phyloP scores from a whole-genome alignment of 208 protist species.

The Trypanosoma cruzi region DNA sequence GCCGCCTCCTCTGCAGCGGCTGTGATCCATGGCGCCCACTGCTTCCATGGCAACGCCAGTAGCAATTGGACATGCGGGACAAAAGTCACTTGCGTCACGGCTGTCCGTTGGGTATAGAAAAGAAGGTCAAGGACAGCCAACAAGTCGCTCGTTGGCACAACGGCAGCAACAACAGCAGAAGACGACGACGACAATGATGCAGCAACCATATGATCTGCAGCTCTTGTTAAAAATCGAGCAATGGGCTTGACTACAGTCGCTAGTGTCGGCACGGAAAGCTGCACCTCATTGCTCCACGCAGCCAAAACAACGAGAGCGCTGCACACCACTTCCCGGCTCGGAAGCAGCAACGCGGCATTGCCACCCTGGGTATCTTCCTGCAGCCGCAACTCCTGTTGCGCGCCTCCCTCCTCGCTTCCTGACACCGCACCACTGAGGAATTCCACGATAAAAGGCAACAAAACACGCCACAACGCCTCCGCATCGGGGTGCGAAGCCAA shows the following conservation, averaged over 20 bases:
- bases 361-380: constrained; percentile 16
- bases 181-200: constrained; percentile 13
- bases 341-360: neutral
- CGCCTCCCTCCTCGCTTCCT: constrained; percentile 13
- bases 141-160: constrained; percentile 53
- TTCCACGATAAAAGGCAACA: constrained; percentile 79
- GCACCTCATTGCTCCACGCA: constrained; percentile 67
- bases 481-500: constrained; percentile 57
- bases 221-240: constrained; percentile 36
- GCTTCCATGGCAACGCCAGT: constrained; percentile 61
- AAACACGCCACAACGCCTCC: constrained; percentile 72
- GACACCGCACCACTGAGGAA: constrained; percentile 45
- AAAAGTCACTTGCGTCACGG: constrained; percentile 56
- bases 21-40: constrained; percentile 35
- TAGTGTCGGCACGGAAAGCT: constrained; percentile 65
- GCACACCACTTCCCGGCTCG: constrained; percentile 53
- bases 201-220: constrained; percentile 2
- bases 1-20: constrained; percentile 27
- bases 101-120: constrained; percentile 57
- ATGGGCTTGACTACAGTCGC: constrained; percentile 61
- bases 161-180: constrained; percentile 2
- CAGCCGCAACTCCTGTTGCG: constrained; percentile 3
- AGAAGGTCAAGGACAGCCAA: constrained; percentile 66
- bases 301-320: constrained; percentile 74
- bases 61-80: constrained; percentile 47